Percentiles rank a stretch among this genome's conserved stretches.
These are phyloP conservation scores for Rosa rugosa DNA, from an alignment of 306 rosid genomes.

Conservation along the genomic window DNA sequence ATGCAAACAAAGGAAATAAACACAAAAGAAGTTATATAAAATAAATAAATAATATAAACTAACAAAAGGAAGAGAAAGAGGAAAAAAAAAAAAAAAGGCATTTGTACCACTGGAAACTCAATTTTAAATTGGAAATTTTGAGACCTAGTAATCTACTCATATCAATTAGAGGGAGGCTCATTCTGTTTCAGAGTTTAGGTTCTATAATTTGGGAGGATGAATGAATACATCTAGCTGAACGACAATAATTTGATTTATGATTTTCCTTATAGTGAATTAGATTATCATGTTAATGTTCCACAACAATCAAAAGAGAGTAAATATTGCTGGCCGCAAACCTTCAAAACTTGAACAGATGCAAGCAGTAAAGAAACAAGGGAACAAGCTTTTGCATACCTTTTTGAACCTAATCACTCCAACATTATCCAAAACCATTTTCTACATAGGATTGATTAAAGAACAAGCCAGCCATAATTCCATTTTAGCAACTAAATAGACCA, in stretches of 20 bases:
- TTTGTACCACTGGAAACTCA: no score
- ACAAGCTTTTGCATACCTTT: background rate
- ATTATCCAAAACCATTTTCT: background rate
- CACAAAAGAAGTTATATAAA: background rate
- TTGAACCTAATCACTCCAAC: background rate
- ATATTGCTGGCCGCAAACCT: background rate
- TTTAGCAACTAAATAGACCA: background rate
- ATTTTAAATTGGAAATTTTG: no score
- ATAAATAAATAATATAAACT: background rate
- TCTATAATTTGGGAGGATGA: no score
- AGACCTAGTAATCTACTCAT: no score
- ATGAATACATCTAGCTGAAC: no score
- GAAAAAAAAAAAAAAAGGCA: no score
- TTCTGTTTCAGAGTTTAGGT: no score
- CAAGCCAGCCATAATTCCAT: background rate
- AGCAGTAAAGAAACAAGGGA: background rate
- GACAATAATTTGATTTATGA: no score
- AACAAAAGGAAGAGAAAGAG: background rate
- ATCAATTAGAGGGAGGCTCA: no score
- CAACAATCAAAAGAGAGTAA: background rate
- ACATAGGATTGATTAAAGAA: background rate
- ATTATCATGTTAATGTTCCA: no score
- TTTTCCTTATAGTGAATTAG: no score
- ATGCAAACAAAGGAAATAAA: background rate
- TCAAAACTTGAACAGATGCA: background rate